Base-by-base conservation (phyloP, 768 basidiomycete species). In the Boletus rubropictus region DNA sequence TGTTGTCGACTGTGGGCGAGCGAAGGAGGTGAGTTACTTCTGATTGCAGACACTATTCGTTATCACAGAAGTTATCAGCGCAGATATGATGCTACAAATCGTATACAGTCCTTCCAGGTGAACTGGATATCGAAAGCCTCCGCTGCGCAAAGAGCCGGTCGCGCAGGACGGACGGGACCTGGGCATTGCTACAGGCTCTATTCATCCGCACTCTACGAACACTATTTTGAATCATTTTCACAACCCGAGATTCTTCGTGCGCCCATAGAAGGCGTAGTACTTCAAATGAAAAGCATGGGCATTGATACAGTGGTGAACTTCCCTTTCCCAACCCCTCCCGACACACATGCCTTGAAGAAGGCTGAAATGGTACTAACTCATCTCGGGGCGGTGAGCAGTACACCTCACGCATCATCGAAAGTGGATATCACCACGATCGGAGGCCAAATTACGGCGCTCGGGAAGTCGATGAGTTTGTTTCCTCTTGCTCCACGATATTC, bases 221-320 rank as follows among this genome's bases (percentile, higher is more conserved):
- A 94, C 60, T 81, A 95, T 65, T 95, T 98, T 61, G 84, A 88
- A 27, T 69, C 81, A 48, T 95, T 95, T 66, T 77, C 89, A 0
- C 72, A 80, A 48, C 96, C 96, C 2, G 96, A 99, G 65, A 94
- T 98, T 46, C 76, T 92, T 36, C 86, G 94, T 20, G 92, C 89
- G 72, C 94, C 96, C 0, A 95, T 98, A 55, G 96, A 98, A 57
- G 94, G 93, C 2, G 85, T 98, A 20, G 89, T 98, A 8, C 73
- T 98, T 27, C 94, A 97, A 66, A 97, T 99, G 95, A 99, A 99
- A 73, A 84, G 82, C 65, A 97, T 99, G 93, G 90, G 95, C 61
- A 95, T 99, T 49, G 93, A 98, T 59, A 77, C 90, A 1, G 91
- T 98, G 32, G 75, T 90, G 56, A 98, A 98, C 69, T 99, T 99